Base-by-base conservation (phyloP, 805 yeast species). In the Clavispora carvajalis region DNA sequence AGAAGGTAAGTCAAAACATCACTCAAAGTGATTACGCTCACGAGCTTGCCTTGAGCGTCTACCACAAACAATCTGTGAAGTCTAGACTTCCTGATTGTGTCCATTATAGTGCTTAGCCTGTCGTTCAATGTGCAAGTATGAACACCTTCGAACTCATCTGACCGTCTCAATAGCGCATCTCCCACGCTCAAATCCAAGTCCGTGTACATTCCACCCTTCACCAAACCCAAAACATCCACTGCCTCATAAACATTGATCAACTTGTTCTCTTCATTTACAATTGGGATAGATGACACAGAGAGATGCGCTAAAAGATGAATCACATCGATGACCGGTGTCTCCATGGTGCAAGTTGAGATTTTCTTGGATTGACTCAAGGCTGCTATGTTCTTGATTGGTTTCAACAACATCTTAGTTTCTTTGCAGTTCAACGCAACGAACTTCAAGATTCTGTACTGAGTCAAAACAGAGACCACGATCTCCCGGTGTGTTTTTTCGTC, bases 61-160 rank as follows among this genome's bases (percentile, higher is more conserved):
- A 93, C 96, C 22, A 93, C 89, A 55, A 90, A 87, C 57, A 93
- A 75, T 60, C 99, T 76, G 60, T 93, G 97, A 45, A 93, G 74
- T 51, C 98, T 77, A 24, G 95, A 82, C 52, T 89, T 85, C 54
- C 97, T 77, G 44, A 93, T 88, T 25, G 95, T 90, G 59, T 90
- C 96, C 80, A 93, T 76, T 42, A 93, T 84, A 12, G 95, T 87
- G 46, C 91, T 83, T 43, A 93, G 68, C 47, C 90, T 75, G 60
- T 93, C 99, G 51, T 80, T 76, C 49, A 80, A 73, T 0, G 97
- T 87, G 64, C 99, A 93, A 0, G 98, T 93, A 63, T 89, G 87
- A 11, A 93, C 98, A 44, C 99, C 99, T 63, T 93, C 98, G 54
- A 91, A 93, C 59, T 93, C 97, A 52, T 90, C 96, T 4, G 95